Base-by-base conservation (phyloP, 768 basidiomycete species). In the Pisolithus microcarpus region DNA sequence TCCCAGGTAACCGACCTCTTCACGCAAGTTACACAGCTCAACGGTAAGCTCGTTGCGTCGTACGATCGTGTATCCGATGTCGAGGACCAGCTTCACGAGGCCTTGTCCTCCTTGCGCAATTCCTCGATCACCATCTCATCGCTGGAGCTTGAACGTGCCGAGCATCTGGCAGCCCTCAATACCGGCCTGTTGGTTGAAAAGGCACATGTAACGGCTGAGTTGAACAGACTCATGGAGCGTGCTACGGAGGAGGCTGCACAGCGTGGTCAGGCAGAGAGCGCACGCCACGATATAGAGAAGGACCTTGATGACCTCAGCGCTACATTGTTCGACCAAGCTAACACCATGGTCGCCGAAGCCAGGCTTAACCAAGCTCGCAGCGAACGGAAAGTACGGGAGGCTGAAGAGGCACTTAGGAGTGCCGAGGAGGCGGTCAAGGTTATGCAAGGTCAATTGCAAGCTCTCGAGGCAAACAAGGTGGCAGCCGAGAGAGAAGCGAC, bases 341-440 rank as follows among this genome's bases (percentile, higher is more conserved):
- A 99, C 65, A 84, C 78, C 6, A 99, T 99, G 96, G 95, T 98
- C n/a, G 91, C 90, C 0, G 87, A 91, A 63, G 95, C 94, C 19
- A 79, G 93, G 15, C 76, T 83, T 53, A 71, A 65, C 15, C 72
- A 76, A 34, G 83, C 85, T 4, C 72, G 65, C 54, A 84, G 87
- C 73, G 78, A 92, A 61, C 76, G 83, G 38, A 87, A 89, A 61
- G 81, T 85, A 2, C 78, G 80, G 52, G 82, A 83, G 30, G 83
- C 90, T 10, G 89, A 95, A 66, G 72, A 75, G 21, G 85, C 89
- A 8, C 66, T 94, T 52, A 82, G 78, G 57, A 79, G 81, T n/a
- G 88, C 91, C 0, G 93, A 95, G 66, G 88, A 92, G 53, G 86
- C 85, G 4, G 87, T 95, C 30, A 74, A 82, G 44, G 72, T 80